Base-by-base conservation (phyloP, 2,329 filamentous ascomycete genomes). In the Colletotrichum scovillei region DNA sequence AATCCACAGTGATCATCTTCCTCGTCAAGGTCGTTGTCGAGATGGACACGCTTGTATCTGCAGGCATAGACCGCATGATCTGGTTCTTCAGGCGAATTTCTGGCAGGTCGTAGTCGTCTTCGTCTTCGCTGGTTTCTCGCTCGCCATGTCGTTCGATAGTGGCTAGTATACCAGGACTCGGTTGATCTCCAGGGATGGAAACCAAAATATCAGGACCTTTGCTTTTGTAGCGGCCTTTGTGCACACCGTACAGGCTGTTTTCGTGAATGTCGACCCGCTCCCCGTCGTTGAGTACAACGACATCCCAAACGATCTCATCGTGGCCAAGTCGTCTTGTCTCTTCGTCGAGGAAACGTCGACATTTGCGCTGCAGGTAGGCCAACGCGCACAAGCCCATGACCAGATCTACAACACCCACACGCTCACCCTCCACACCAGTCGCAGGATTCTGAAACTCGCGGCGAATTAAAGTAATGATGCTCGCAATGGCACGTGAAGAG, bases 271-370 rank as follows among this genome's bases (percentile, higher is more conserved):
- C 90, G 35, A 92, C 87, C 46, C 88, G 86, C 58, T 87, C 84
- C 9, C 89, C 89, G 76, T 91, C 86, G 72, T 89, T 87, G 19
- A 92, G 82, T 0, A 93, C 88, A 8, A 93, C 90, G 3, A 92
- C 88, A 77, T 93, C 91, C 91, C 91, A 93, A 9, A 93, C 84
- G 2, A 90, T 81, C 74, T 92, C 89, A 69, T 92, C 89, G 22
- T 85, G 84, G 12, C 83, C 83, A 8, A 86, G 81, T 1, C 85
- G 82, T 28, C 83, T 82, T 7, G 79, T 81, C 75, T 91, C 88
- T 60, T 88, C 85, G 24, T 88, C 86, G 7, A 87, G 84, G 38
- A 86, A 82, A 56, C 84, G 87, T 65, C 85, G 85, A 73, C 89
- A 91, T 78, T 86, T 87, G 66, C 86, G 84, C 77, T 92, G 91